Base-by-base conservation (phyloP, 805 yeast genomes). In the Saccharomycopsis synnaedendra region DNA sequence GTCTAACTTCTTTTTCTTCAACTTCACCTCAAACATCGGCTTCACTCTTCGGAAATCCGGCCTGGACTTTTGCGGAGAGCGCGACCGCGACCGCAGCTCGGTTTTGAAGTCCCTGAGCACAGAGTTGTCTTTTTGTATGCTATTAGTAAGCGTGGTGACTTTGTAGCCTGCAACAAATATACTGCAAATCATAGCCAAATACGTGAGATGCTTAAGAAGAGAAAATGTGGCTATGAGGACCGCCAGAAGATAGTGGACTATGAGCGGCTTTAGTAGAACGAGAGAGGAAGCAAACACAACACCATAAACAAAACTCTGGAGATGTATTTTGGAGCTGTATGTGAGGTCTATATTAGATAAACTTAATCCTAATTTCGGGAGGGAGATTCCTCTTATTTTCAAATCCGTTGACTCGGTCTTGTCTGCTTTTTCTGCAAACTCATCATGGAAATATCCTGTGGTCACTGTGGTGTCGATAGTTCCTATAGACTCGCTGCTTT, bases 401-500 rank as follows among this genome's bases (percentile, higher is more conserved):
- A 35, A 27, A 7, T 10, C 8, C 8, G 44, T 3, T 10, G 44
- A 29, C 32, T 35, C 5, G 5, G 34, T 5, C 10, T 5, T 36
- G 10, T 35, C 46, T 3, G 43, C 42, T 31, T 44, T 46, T 8
- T 34, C 40, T 7, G 32, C 32, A 32, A 50, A 50, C 29, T 39
- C 34, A n/a, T 50, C 42, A 19, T 41, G 48, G 43, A 50, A 50
- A 38, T 39, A 50, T 33, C 53, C 53, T 4, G 53, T 50, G 5
- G 53, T 50, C 5, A 50, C 42, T 3, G 39, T 44, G 11, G 53
- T 50, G 35, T 46, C 49, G 10, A 49, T 35, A 36, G 19, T 19
- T 19, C 19, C 19, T 19, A 19, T 19, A 19, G 19, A 19, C 19
- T 19, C 19, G 19, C 50, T 49, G 27, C 35, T 45, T 7, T 34